Evolutionary conservation across 2,329 filamentous ascomycete species (phyloP), one percentile per base, ranked within the genome.

Genomic region (Ascochyta clinopodiicola): DNA sequence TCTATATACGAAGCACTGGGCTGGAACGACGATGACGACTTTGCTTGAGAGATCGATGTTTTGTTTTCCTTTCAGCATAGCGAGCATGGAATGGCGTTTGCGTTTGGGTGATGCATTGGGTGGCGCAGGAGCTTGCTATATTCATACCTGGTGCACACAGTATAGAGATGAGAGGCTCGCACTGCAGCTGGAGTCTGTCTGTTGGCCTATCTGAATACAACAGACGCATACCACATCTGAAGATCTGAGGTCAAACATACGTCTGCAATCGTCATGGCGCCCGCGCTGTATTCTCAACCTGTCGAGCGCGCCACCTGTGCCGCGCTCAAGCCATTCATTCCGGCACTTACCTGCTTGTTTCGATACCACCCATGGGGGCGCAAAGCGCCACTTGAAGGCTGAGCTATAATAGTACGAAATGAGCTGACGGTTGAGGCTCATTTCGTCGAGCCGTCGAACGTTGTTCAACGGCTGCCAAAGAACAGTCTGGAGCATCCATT

Each of bases 1-100:
- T 68, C 63, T 21, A 77, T 81, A 43, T 81, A 80, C 55, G 76
- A 76, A 45, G 72, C 71, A 10, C 58, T 81, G 47, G 79, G 79
- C 24, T 81, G 79, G 79, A 74, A 80, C 63, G 78, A 80, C 58
- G 76, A 80, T 56, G 66, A 73, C 34, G 68, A 70, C 32, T 43
- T 56, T 68, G 40, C 44, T 43, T 55, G 64, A 58, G 56, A 44
- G 34, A 36, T 24, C 38, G 40, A 53, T 40, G 12, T 57, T 47
- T 51, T 43, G 53, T 50, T 42, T 47, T 56, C 50, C 62, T 51
- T 54, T 73, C 40, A 40, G 74, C 63, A 76, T 76, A 69, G 70
- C 72, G 64, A 70, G 58, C 57, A 56, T 60, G 50, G 51, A 37
- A 57, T 56, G 48, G 52, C 44, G 51, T 34, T 58, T 55, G 59